Conservation (phyloP, 75 land plant species). For the Pinus taeda region DNA sequence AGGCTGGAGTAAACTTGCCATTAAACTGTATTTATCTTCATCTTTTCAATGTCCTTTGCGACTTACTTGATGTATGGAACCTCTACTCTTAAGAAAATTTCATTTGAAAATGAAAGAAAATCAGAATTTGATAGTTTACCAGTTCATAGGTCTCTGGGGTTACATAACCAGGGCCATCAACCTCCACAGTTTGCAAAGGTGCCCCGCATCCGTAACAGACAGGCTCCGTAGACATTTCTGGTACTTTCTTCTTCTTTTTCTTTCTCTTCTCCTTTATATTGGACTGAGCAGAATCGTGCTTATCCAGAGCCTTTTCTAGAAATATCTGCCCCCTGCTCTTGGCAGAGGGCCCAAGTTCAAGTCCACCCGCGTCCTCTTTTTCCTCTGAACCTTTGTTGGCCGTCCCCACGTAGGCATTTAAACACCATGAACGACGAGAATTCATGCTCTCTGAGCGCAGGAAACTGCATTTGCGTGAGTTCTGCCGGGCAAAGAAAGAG, state of each 20-base stretch:
- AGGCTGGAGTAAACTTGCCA: no score
- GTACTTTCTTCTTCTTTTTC: conserved; percentile 7
- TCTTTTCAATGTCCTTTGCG: no score
- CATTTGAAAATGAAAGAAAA: neutral
- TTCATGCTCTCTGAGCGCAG: neutral
- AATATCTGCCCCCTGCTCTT: conserved; percentile 38
- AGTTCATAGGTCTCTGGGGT: conserved; percentile 61
- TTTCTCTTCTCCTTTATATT: conserved; percentile 7
- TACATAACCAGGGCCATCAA: conserved; percentile 86
- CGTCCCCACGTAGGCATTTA: neutral
- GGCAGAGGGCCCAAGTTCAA: conserved; percentile 6
- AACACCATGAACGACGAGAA: neutral
- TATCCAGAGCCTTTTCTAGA: conserved; percentile 17
- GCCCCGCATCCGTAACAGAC: conserved; percentile 98
- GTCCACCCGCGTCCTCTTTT: neutral
- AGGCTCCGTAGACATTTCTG: conserved; percentile 17
- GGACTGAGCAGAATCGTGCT: conserved; percentile 6
- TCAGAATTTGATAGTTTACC: conserved; percentile 31
- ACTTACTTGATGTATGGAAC: no score
- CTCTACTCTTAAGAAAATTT: no score
- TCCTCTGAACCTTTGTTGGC: neutral
- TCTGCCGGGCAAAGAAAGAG: neutral
- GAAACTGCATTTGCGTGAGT: neutral
- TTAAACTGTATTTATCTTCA: no score
- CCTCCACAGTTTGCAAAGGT: conserved; percentile 61